phyloP scores from a whole-genome alignment of 257 asterid genomes.

The Solanum gracilifrons region DNA sequence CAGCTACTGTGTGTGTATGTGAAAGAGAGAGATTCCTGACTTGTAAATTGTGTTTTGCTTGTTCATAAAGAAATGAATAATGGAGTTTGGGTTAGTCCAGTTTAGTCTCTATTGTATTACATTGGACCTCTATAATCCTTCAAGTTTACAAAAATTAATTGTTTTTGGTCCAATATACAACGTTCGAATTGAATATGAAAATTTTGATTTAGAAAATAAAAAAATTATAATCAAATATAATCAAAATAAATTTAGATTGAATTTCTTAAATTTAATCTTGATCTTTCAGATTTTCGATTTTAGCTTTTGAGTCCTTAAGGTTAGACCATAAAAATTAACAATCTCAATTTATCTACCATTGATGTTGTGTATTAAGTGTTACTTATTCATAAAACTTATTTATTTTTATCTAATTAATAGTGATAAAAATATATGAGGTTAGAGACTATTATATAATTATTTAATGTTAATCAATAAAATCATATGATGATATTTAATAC shows the following conservation, averaged over 20 bases:
- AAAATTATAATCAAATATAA: too few species aligned
- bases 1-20: not conserved
- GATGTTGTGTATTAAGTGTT: too few species aligned
- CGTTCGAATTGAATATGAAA: not conserved
- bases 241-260: too few species aligned
- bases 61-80: not conserved
- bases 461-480: too few species aligned
- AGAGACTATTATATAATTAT: too few species aligned
- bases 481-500: too few species aligned
- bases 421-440: too few species aligned
- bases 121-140: not conserved
- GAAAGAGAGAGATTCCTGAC: not conserved
- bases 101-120: not conserved
- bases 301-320: too few species aligned
- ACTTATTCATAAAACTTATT: not conserved
- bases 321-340: not conserved
- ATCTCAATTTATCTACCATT: not conserved
- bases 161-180: not conserved
- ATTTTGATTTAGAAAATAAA: too few species aligned
- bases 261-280: too few species aligned
- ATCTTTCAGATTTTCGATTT: fast-evolving
- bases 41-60: not conserved
- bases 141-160: not conserved
- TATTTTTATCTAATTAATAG: too few species aligned
- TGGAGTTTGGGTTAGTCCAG: not conserved